These are phyloP conservation scores for Penicillium riverlandense DNA, from an alignment of 495 filamentous ascomycete genomes.

Conservation along the genomic window DNA sequence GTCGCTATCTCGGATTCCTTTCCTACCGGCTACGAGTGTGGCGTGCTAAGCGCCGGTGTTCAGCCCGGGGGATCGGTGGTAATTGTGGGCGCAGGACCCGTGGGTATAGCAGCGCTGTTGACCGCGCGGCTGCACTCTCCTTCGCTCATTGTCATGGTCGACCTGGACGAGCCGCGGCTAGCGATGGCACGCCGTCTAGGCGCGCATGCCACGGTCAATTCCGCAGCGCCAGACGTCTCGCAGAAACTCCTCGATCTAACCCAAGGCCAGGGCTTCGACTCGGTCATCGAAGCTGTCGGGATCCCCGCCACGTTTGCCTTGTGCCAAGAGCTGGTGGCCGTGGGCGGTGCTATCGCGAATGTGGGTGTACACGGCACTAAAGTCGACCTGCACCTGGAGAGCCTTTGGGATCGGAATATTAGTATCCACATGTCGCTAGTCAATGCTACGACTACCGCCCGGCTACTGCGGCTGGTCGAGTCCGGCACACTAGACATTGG, in stretches of 20 bases:
- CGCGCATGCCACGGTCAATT: constrained; percentile 32
- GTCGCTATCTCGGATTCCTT: constrained; percentile 42
- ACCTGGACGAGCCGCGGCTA: constrained; percentile 35
- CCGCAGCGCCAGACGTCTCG: constrained; percentile 15
- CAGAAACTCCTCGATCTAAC: constrained; percentile 29
- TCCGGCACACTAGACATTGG: constrained; percentile 22
- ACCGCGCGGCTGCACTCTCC: constrained; percentile 41
- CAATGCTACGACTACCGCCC: not conserved
- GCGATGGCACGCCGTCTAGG: constrained; percentile 35
- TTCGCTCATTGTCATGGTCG: constrained; percentile 34
- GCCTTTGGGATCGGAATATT: constrained; percentile 40
- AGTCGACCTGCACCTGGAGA: constrained; percentile 36
- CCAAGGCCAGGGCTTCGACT: constrained; percentile 40
- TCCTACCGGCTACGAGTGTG: constrained; percentile 44
- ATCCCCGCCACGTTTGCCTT: constrained; percentile 38
- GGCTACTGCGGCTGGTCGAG: not conserved
- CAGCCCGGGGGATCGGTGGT: constrained; percentile 36
- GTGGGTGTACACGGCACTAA: constrained; percentile 43
- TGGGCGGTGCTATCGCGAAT: constrained; percentile 44
- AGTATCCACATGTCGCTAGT: constrained; percentile 38
- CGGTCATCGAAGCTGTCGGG: constrained; percentile 50
- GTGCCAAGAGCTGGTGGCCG: constrained; percentile 40
- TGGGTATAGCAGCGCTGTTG: constrained; percentile 41
- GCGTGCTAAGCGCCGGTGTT: constrained; percentile 38
- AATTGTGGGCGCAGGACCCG: constrained; percentile 45